These are phyloP conservation scores for Saksenaea vasiformis DNA, from an alignment of 371 early-diverging fungal genomes.

Conservation along the genomic window DNA sequence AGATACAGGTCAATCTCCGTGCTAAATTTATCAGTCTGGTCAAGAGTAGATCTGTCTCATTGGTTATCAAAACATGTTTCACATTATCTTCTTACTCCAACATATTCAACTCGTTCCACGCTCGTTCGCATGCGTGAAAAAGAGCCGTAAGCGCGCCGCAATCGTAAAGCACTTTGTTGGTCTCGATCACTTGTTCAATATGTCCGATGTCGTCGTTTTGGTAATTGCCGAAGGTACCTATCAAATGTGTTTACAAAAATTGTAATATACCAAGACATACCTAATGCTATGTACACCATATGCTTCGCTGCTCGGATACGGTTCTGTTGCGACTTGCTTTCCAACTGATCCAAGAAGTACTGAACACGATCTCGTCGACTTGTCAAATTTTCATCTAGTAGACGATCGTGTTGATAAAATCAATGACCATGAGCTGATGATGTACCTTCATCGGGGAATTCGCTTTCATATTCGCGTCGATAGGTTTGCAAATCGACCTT, in stretches of 20 bases:
- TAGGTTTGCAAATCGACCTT: conserved; percentile 47
- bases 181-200: conserved; percentile 39
- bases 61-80: conserved; percentile 7
- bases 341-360: conserved; percentile 58
- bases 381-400: conserved; percentile 24
- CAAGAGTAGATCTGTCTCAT: conserved; percentile 7
- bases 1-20: conserved; percentile 64
- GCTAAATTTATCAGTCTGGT: conserved; percentile 42
- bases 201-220: conserved; percentile 34
- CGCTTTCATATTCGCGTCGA: conserved; percentile 43
- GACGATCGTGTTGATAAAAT: background rate
- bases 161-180: conserved; percentile 43
- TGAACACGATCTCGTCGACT: conserved; percentile 36
- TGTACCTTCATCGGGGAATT: conserved; percentile 32
- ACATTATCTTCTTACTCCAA: conserved; percentile 18
- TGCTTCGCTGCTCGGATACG: conserved; percentile 50
- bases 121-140: conserved; percentile 51
- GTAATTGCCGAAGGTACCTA: conserved; percentile 19
- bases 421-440: background rate
- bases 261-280: conserved; percentile 29
- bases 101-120: conserved; percentile 30
- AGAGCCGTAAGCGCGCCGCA: conserved; percentile 54
- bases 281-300: conserved; percentile 65
- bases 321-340: conserved; percentile 43
- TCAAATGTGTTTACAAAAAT: conserved; percentile 21